phyloP scores from a whole-genome alignment of 441 rosid genomes.

The Mallotus repandus region DNA sequence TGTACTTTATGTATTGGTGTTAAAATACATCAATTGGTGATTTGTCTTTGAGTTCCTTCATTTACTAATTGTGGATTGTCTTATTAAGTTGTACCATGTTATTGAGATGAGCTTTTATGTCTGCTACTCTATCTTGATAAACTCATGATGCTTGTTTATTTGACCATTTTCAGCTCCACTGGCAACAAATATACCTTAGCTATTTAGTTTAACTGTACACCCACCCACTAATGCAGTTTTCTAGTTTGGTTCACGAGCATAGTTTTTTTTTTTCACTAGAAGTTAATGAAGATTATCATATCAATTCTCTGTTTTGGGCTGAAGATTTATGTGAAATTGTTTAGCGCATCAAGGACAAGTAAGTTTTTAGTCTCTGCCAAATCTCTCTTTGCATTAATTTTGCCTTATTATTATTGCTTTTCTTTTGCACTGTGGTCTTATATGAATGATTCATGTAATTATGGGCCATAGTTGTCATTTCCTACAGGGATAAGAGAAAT shows the following conservation, averaged over 20 bases:
- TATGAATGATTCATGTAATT: not conserved
- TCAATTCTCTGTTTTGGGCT: not conserved
- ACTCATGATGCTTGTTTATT: not conserved
- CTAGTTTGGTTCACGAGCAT: not conserved
- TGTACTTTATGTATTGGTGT: not conserved
- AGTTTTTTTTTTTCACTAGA: not conserved
- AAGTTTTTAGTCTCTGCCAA: conserved; percentile 12
- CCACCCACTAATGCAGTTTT: not conserved
- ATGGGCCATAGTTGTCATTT: not conserved
- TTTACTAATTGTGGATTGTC: too few species aligned
- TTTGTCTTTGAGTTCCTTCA: not conserved
- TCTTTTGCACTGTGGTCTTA: not conserved
- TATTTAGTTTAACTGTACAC: not conserved
- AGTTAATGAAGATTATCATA: not conserved
- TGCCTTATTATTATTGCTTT: not conserved
- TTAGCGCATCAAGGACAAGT: too few species aligned
- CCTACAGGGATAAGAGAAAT: not conserved
- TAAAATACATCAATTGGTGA: not conserved
- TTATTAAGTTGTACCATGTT: not conserved
- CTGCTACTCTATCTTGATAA: not conserved
- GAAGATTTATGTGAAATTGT: not conserved
- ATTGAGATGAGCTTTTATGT: not conserved
- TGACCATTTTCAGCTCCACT: not conserved
- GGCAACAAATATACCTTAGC: not conserved
- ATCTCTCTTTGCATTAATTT: too few species aligned